These are phyloP conservation scores for Aspergillus phoenicis DNA, from an alignment of 2,329 filamentous ascomycete species.

Conservation along the genomic window DNA sequence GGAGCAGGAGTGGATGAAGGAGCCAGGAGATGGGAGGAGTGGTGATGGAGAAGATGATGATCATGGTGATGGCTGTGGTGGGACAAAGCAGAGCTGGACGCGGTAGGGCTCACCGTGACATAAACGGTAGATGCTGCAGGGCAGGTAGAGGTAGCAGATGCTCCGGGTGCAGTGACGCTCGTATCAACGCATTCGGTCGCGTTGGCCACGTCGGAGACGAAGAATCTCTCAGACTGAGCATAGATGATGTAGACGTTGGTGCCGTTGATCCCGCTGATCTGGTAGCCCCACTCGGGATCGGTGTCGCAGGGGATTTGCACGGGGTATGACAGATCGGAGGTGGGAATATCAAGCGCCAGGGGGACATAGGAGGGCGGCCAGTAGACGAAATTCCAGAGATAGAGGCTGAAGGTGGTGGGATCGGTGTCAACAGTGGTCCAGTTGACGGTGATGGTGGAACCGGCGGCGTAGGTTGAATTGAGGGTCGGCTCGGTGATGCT, in stretches of 20 bases:
- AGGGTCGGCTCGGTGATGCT: constrained; percentile 32
- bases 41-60: neutral
- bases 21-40: constrained; percentile 15
- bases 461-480: constrained; percentile 44
- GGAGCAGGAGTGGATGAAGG: constrained; percentile 15
- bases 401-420: constrained; percentile 44
- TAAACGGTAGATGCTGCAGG: constrained; percentile 25
- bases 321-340: constrained; percentile 32
- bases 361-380: constrained; percentile 47
- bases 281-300: constrained; percentile 42
- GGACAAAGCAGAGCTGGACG: constrained; percentile 19
- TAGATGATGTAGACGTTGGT: constrained; percentile 51
- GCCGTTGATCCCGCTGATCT: constrained; percentile 52
- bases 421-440: constrained; percentile 49
- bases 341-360: constrained; percentile 40
- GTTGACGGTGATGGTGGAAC: constrained; percentile 36
- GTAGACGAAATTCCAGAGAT: constrained; percentile 51
- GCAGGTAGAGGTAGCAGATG: neutral
- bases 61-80: constrained; percentile 1
- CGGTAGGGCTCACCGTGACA: constrained; percentile 29
- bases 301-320: constrained; percentile 45
- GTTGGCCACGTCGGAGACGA: constrained; percentile 23
- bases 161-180: constrained; percentile 7
- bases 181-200: constrained; percentile 18
- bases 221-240: constrained; percentile 47